phyloP scores from a whole-genome alignment of 495 filamentous ascomycete genomes.

The Talaromyces wortmannii region DNA sequence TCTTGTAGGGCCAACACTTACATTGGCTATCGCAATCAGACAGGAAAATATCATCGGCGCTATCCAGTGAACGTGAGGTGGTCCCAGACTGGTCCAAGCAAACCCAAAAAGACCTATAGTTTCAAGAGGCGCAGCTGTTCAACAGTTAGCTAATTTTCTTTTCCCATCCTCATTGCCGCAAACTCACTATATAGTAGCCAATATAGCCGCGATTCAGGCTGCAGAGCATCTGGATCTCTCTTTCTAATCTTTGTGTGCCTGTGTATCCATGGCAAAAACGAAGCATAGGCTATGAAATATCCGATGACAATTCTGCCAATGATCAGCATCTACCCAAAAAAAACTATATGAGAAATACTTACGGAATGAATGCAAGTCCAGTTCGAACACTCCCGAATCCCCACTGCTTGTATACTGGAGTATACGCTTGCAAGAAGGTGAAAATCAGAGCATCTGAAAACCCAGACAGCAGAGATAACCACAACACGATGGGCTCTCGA shows the following conservation, averaged over 20 bases:
- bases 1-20: neutral
- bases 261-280: constrained; percentile 51
- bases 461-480: constrained; percentile 60
- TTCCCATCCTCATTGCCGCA: neutral
- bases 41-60: constrained; percentile 46
- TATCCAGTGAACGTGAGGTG: constrained; percentile 47
- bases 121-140: constrained; percentile 42
- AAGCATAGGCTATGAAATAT: constrained; percentile 52
- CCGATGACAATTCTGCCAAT: constrained; percentile 44
- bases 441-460: constrained; percentile 69
- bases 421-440: constrained; percentile 59
- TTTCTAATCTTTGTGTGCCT: constrained; percentile 31
- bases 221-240: constrained; percentile 19
- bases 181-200: constrained; percentile 34
- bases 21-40: constrained; percentile 53
- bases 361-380: constrained; percentile 48
- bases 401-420: constrained; percentile 56
- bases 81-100: constrained; percentile 50
- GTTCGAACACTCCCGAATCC: constrained; percentile 43
- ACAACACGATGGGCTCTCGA: constrained; percentile 62
- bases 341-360: neutral
- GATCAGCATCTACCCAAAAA: neutral
- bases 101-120: constrained; percentile 59
- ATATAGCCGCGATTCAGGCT: constrained; percentile 14
- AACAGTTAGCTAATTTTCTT: neutral